A percentile compares a stretch with the other conserved stretches of the same genome.
phyloP scores from a whole-genome alignment of 179 eudicot genomes.

The Actinidia chinensis region DNA sequence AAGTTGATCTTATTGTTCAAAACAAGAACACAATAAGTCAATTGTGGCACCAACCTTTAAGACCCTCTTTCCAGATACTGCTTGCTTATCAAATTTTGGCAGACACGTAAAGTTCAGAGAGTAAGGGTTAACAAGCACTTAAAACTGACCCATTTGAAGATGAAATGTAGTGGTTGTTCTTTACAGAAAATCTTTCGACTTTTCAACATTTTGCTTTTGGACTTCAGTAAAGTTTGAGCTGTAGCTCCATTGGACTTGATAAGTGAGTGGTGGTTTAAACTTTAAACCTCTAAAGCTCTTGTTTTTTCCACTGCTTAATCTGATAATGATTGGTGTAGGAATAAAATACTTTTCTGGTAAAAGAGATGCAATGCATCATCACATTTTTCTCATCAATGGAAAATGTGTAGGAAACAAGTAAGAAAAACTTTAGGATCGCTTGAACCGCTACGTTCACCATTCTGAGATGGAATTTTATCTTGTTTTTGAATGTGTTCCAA shows the following conservation, averaged over 20 bases:
- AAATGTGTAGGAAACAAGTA: no score
- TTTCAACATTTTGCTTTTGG: slow-evolving; percentile 12
- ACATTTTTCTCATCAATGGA: no score
- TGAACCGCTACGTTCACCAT: no score
- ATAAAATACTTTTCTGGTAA: background rate
- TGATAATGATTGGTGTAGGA: background rate
- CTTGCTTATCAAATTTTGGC: background rate
- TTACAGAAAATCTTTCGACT: background rate
- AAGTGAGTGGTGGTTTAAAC: background rate
- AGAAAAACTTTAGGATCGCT: no score
- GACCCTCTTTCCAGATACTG: background rate
- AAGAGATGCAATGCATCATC: background rate
- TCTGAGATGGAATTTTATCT: no score
- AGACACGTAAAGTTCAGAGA: no score
- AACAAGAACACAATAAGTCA: background rate
- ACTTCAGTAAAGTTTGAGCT: background rate
- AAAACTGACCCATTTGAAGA: background rate
- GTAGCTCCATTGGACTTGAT: background rate
- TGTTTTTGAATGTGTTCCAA: no score
- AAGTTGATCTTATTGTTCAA: background rate
- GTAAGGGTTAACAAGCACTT: background rate
- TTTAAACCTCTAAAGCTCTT: background rate
- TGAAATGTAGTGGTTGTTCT: background rate
- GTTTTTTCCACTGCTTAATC: background rate
- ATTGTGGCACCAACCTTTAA: background rate